Conservation (phyloP, 345 rosid genomes). For the Pistacia integerrima region DNA sequence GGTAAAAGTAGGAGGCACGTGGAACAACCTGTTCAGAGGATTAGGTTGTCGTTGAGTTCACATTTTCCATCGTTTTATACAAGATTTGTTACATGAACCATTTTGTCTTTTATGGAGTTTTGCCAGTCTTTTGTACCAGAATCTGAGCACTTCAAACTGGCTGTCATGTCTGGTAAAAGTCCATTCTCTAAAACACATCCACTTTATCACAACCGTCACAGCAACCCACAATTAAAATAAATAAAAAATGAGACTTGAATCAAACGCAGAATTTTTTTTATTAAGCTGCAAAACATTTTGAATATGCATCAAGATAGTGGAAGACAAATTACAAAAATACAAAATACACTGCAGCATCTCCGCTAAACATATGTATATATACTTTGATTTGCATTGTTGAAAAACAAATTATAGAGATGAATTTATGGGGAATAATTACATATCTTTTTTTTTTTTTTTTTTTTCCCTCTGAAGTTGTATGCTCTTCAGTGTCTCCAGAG, state of each 20-base stretch:
- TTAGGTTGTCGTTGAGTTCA: no score
- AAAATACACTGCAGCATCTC: slow-evolving; percentile 8
- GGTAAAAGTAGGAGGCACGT: no score
- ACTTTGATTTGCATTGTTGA: slow-evolving; percentile 21
- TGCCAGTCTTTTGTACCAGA: background rate
- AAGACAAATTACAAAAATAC: slow-evolving; percentile 9
- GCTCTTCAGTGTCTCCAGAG: slow-evolving; percentile 5
- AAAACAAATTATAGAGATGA: slow-evolving; percentile 4
- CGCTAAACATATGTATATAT: background rate
- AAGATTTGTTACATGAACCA: background rate
- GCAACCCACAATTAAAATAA: no score
- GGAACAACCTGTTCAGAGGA: no score
- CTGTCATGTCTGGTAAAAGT: background rate
- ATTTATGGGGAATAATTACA: slow-evolving; percentile 31
- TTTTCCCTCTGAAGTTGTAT: slow-evolving; percentile 2
- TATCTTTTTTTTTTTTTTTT: background rate
- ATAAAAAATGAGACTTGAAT: no score
- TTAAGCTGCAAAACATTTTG: slow-evolving; percentile 7
- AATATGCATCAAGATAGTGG: background rate
- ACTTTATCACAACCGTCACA: no score
- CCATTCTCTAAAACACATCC: background rate
- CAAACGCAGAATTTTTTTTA: background rate
- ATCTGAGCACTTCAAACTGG: background rate
- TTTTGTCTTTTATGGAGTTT: slow-evolving; percentile 10
- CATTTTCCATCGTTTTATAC: no score